A percentile compares a stretch with the other conserved stretches of the same genome.
phyloP scores from a whole-genome alignment of 2,329 filamentous ascomycete species.

The Colletotrichum limetticola region DNA sequence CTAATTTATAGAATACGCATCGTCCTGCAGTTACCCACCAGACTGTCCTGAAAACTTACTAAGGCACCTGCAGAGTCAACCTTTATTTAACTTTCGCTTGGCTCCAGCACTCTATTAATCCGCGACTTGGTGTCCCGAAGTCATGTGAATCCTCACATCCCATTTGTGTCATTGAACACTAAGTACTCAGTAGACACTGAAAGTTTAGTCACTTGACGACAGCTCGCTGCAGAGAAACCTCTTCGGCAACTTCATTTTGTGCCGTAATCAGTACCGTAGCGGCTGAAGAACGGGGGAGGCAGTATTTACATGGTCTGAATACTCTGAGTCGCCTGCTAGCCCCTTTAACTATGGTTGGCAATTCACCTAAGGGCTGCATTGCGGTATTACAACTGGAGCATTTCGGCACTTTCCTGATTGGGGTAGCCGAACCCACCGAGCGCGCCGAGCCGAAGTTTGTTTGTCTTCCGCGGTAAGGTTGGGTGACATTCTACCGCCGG shows the following conservation, averaged over 20 bases:
- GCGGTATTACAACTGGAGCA: no score
- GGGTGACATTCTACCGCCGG: neutral
- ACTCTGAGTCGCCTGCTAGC: neutral
- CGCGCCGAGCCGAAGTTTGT: neutral
- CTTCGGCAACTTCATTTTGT: neutral
- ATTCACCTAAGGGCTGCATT: neutral
- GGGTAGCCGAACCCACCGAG: neutral
- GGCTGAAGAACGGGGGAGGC: neutral
- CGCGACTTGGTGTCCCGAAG: neutral
- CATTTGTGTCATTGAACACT: no score
- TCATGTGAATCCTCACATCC: neutral
- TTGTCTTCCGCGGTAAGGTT: neutral
- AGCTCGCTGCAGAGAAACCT: neutral
- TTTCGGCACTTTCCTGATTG: slow-evolving; percentile 4
- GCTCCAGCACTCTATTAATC: neutral
- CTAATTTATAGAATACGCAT: neutral
- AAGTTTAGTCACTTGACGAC: neutral
- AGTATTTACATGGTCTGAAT: neutral
- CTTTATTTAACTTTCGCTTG: neutral
- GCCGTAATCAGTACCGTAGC: neutral
- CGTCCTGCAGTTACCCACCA: neutral
- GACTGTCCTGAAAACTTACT: neutral
- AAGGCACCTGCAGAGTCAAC: neutral
- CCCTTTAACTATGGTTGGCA: neutral
- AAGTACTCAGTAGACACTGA: no score